Evolutionary conservation across 306 rosid genomes (phyloP).

Genomic region (Hylodesmum podocarpum): DNA sequence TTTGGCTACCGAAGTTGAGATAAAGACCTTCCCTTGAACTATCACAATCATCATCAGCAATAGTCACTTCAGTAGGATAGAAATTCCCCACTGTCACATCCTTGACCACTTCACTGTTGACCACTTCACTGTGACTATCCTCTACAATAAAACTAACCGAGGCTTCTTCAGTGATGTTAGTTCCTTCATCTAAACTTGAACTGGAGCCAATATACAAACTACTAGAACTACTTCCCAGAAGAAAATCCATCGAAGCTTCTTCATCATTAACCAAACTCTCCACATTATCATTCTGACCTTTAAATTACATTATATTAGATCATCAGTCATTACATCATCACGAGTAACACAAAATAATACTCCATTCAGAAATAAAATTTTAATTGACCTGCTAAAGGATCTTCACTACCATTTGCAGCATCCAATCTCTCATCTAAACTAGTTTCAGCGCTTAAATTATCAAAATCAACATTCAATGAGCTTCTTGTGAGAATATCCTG

Average conservation of each 20-base stretch:
- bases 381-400: slow-evolving; percentile 50
- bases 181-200: slow-evolving; percentile 20
- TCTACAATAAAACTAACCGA: slow-evolving; percentile 7
- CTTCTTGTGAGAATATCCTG: slow-evolving; percentile 59
- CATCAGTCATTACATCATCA: slow-evolving; percentile 40
- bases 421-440: slow-evolving; percentile 28
- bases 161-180: slow-evolving; percentile 24
- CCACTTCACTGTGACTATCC: slow-evolving; percentile 16
- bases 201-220: slow-evolving; percentile 21
- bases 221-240: slow-evolving; percentile 18
- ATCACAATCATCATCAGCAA: slow-evolving; percentile 28
- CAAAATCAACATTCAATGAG: slow-evolving; percentile 22
- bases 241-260: slow-evolving; percentile 2
- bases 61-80: slow-evolving; percentile 26
- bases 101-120: slow-evolving; percentile 39
- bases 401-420: slow-evolving; percentile 26
- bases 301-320: slow-evolving; percentile 37
- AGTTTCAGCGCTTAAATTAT: slow-evolving; percentile 27
- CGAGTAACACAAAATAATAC: slow-evolving; percentile 3
- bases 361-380: slow-evolving; percentile 25
- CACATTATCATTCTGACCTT: slow-evolving; percentile 66
- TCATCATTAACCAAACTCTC: slow-evolving; percentile 17
- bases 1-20: slow-evolving; percentile 22
- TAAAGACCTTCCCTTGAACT: slow-evolving; percentile 34
- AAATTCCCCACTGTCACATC: slow-evolving; percentile 32